Base-by-base conservation (phyloP, 345 rosid species). In the Xanthoceras sorbifolium region DNA sequence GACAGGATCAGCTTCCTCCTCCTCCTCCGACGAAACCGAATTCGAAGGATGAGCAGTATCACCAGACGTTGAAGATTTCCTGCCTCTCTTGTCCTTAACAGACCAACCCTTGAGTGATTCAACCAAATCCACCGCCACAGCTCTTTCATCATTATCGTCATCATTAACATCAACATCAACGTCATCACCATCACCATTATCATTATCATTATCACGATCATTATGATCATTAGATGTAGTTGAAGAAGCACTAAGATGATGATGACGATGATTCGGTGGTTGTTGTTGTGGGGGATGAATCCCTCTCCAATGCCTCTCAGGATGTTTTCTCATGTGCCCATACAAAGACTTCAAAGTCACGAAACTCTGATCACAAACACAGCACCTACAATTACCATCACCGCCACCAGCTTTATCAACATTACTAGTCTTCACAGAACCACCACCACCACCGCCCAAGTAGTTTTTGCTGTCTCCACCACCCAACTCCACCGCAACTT, bases 241-340 rank as follows among this genome's bases (percentile, higher is more conserved):
- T 4, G 86, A 83, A 60, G 88, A 79, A 0, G 78, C 77, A 71
- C 64, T 57, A 22, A 57, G 26, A 57, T 57, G 62, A 20, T 15
- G 22, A 57, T 20, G 62, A 18, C 20, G 60, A 38, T 38, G 42
- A 42, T 42, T 42, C 46, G 10, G 46, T 23, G 23, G 28, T 9
- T 22, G 26, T 25, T 23, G 76, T 23, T 20, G 70, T 67, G 68
- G 79, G 17, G 90, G 88, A 6, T 78, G 77, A 42, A 84, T 73
- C 6, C 93, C 93, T 75, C 84, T 85, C 91, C 91, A 86, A 1
- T 77, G 71, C 76, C 93, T 80, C 34, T 87, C 84, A 5, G 90
- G 89, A 76, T 89, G 93, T 69, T 77, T 69, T 79, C 88, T 84
- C 93, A 89, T 83, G 81, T 89, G 93, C 9, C 93, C 90, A 22